phyloP scores from a whole-genome alignment of 2,329 filamentous ascomycete genomes.

The Penicillium sp. region DNA sequence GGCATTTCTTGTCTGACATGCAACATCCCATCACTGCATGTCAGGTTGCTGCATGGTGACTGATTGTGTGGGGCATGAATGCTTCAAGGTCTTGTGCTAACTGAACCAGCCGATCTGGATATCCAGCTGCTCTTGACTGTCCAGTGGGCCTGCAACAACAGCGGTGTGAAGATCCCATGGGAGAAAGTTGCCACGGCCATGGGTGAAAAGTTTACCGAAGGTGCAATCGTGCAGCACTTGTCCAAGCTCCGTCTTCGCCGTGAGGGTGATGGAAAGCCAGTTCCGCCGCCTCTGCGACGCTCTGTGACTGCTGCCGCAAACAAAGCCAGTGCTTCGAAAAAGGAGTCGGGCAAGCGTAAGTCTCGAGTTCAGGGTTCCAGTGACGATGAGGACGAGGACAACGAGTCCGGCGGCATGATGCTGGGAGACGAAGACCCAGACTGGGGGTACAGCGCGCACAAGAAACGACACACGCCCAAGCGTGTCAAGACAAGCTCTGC shows the following conservation, averaged over 20 bases:
- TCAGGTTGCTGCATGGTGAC: not conserved
- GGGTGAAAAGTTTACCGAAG: constrained; percentile 42
- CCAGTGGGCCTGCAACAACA: constrained; percentile 41
- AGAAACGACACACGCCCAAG: too few species aligned
- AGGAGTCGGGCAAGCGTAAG: not conserved
- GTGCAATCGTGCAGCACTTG: constrained; percentile 48
- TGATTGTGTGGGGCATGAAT: too few species aligned
- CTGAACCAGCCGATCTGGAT: constrained; percentile 40
- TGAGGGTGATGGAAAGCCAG: constrained; percentile 29
- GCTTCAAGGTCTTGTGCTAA: constrained; percentile 18
- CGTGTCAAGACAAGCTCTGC: too few species aligned
- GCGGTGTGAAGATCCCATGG: constrained; percentile 45
- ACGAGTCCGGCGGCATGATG: too few species aligned
- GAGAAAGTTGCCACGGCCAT: constrained; percentile 39
- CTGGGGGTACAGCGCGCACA: too few species aligned
- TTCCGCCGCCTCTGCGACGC: constrained; percentile 43
- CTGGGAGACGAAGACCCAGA: too few species aligned
- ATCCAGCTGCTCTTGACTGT: constrained; percentile 43
- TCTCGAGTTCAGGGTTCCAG: too few species aligned
- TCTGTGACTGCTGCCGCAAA: too few species aligned
- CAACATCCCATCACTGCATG: too few species aligned
- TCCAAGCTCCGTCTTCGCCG: constrained; percentile 44
- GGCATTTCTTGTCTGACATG: too few species aligned
- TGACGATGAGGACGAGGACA: too few species aligned
- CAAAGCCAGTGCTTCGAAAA: too few species aligned